Evolutionary conservation across 2,329 filamentous ascomycete species (phyloP).

Genomic region (Sporothrix inflata): DNA sequence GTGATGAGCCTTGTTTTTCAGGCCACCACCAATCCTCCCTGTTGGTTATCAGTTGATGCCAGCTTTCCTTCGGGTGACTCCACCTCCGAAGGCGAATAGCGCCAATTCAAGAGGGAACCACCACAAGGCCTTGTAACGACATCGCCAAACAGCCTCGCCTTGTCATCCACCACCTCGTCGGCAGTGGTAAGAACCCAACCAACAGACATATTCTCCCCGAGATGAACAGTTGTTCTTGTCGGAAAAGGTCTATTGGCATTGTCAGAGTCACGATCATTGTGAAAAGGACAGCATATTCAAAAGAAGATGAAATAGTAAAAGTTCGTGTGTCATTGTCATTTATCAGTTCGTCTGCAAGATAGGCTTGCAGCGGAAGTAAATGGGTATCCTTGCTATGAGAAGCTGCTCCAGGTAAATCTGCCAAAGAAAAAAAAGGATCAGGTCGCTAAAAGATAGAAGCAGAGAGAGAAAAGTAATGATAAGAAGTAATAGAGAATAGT

Average conservation of each 20-base stretch:
- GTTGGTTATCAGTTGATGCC: slow-evolving; percentile 10
- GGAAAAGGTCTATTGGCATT: not conserved
- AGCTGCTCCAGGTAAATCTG: not conserved
- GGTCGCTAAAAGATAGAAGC: not conserved
- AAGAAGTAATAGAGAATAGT: not conserved
- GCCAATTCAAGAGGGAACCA: too few relatives aligned
- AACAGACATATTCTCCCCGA: not conserved
- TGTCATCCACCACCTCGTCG: not conserved
- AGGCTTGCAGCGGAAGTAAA: slow-evolving; percentile 1
- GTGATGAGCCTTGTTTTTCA: slow-evolving; percentile 12
- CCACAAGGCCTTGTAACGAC: not conserved
- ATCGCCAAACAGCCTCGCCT: not conserved
- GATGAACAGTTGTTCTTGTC: not conserved
- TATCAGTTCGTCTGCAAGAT: slow-evolving; percentile 17
- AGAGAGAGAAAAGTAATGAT: not conserved
- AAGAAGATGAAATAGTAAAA: slow-evolving; percentile 19
- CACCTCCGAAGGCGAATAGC: not conserved
- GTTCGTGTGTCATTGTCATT: slow-evolving; percentile 22
- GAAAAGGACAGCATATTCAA: not conserved
- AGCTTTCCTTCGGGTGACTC: slow-evolving; percentile 18
- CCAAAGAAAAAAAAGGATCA: not conserved
- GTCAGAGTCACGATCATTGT: not conserved
- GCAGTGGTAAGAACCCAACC: not conserved
- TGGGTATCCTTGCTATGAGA: not conserved
- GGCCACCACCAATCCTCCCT: not conserved